Base-by-base conservation (phyloP, 352 stramenopile genomes). In the Pythium periplocum region DNA sequence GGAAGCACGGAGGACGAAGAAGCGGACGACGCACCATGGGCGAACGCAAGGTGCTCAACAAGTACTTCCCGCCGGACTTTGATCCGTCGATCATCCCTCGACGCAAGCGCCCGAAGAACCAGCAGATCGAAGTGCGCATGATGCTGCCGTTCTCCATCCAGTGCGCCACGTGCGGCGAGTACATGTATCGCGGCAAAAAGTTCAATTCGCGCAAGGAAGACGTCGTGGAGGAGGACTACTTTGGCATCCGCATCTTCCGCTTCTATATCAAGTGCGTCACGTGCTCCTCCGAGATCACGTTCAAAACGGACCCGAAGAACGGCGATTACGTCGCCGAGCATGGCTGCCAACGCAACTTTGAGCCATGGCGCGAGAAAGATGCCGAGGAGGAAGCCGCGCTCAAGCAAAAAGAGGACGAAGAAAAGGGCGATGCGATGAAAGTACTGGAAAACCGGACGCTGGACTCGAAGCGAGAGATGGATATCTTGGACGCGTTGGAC, bases 11-110 rank as follows among this genome's bases (percentile, higher is more conserved):
- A 26, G 17, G 17, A 26, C 17, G 17, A 26, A 0, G 17, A 26
- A 26, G 17, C 17, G 17, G 48, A 8, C 32, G 44, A 31, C 49
- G 48, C 30, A 77, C 12, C 53, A 99, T 99, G 97, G 97, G 96
- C 64, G 97, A 99, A 79, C 92, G 97, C 57, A 99, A 99, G 79
- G 96, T 99, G 48, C 75, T 99, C 32, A 99, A 99, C 84, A 99
- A 99, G 74, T 99, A 99, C 78, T 98, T 99, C 78, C 96, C 96
- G 8, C 85, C 96, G 62, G 96, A 99, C 76, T 99, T 99, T 68
- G 97, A 99, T 83, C 96, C 96, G 51, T 89, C 85, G 57, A 81
- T 98, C 47, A 83, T 99, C 49, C 96, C 95, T 6, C 77, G 88
- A 7, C 80, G 86, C 33, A 98, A 98, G 70, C 94, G 91, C 33